These are phyloP conservation scores for Beauveria brongniartii DNA, from an alignment of 2,329 filamentous ascomycete species.

Conservation along the genomic window DNA sequence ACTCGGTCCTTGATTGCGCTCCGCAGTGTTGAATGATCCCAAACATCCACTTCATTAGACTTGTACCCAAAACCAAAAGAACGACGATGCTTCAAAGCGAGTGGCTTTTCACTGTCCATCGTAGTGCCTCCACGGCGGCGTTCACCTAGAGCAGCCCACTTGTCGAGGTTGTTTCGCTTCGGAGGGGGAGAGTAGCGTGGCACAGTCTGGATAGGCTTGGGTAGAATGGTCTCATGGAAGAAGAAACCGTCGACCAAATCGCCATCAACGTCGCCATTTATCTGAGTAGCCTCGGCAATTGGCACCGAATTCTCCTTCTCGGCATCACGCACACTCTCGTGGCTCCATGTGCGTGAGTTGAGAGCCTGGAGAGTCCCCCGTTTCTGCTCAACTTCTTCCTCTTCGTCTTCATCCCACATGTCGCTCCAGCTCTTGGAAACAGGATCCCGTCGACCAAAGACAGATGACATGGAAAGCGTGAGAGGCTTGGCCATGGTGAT, in stretches of 20 bases:
- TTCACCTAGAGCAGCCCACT: slow-evolving; percentile 84
- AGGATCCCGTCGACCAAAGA: slow-evolving; percentile 70
- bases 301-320: slow-evolving; percentile 18
- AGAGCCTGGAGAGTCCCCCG: slow-evolving; percentile 47
- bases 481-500: slow-evolving; percentile 73
- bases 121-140: slow-evolving; percentile 61
- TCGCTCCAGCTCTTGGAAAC: slow-evolving; percentile 99
- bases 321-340: slow-evolving; percentile 50
- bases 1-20: slow-evolving; percentile 35
- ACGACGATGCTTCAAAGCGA: slow-evolving; percentile 42
- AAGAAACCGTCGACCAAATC: slow-evolving; percentile 65
- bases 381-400: slow-evolving; percentile 56
- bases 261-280: slow-evolving; percentile 48
- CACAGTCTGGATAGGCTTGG: slow-evolving; percentile 26
- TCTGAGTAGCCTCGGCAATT: slow-evolving; percentile 21
- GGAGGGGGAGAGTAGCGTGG: slow-evolving; percentile 57
- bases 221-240: slow-evolving; percentile 55
- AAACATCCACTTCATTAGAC: slow-evolving; percentile 39
- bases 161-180: slow-evolving; percentile 61
- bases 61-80: slow-evolving; percentile 39
- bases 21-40: slow-evolving; percentile 35
- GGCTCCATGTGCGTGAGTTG: slow-evolving; percentile 72
- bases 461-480: slow-evolving; percentile 63
- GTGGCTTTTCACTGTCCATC: slow-evolving; percentile 42
- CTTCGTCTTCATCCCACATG: slow-evolving; percentile 79